phyloP scores from a whole-genome alignment of 2,329 filamentous ascomycete genomes.

The Aspergillus sp. region DNA sequence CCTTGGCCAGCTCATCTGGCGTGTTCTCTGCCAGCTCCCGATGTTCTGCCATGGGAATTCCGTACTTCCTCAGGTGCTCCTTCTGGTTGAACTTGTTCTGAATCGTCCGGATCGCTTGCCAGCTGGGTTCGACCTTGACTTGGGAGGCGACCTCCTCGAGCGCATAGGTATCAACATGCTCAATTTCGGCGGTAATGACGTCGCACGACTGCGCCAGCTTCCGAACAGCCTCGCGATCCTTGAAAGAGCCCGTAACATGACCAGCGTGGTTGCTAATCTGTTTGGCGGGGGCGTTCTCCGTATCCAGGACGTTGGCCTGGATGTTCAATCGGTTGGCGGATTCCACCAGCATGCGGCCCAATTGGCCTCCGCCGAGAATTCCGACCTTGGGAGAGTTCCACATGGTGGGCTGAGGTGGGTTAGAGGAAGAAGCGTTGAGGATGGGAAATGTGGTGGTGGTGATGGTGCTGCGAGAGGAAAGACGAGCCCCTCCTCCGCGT shows the following conservation, averaged over 20 bases:
- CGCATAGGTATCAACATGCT: conserved; percentile 88
- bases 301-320: conserved; percentile 75
- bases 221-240: conserved; percentile 73
- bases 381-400: conserved; percentile 47
- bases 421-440: conserved; percentile 5
- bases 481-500: conserved; percentile 16
- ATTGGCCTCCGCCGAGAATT: conserved; percentile 64
- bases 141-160: conserved; percentile 75
- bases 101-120: conserved; percentile 81
- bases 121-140: conserved; percentile 72
- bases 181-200: conserved; percentile 88
- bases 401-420: conserved; percentile 21
- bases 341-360: conserved; percentile 92
- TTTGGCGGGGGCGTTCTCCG: conserved; percentile 73
- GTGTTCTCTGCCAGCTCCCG: conserved; percentile 62
- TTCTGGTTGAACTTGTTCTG: conserved; percentile 95
- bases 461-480: conserved; percentile 3
- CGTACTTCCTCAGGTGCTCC: conserved; percentile 66
- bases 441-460: conserved; percentile 3
- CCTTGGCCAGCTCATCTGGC: conserved; percentile 59
- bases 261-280: conserved; percentile 73
- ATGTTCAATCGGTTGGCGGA: conserved; percentile 77
- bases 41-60: conserved; percentile 71
- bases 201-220: conserved; percentile 74
- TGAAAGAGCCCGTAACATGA: conserved; percentile 85